Evolutionary conservation across 2,329 filamentous ascomycete species (phyloP).

Genomic region (Elsinoe necatrix): DNA sequence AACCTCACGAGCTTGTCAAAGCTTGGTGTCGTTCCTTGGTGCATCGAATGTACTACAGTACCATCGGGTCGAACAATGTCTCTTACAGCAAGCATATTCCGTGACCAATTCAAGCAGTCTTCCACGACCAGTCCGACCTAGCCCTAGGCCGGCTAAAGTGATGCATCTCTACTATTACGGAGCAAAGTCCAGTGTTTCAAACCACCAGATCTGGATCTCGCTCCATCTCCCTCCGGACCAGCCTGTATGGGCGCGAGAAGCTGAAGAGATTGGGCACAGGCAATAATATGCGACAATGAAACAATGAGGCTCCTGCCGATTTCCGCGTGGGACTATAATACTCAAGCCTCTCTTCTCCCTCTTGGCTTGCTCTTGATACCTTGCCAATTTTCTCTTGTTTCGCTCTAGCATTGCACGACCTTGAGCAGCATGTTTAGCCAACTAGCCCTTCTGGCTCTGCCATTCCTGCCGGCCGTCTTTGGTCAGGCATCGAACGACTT

Average conservation of each 20-base stretch:
- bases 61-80: neutral
- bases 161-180: neutral
- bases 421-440: conserved; percentile 36
- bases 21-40: neutral
- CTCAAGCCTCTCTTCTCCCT: neutral
- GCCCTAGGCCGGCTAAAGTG: neutral
- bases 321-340: neutral
- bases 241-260: neutral
- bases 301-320: neutral
- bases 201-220: conserved; percentile 5
- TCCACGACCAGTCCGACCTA: neutral
- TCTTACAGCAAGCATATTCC: neutral
- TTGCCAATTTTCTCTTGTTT: neutral
- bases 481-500: conserved; percentile 50
- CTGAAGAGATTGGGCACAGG: neutral
- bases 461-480: conserved; percentile 40
- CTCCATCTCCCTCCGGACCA: neutral
- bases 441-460: conserved; percentile 39
- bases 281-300: neutral
- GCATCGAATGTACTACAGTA: neutral
- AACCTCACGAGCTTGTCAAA: conserved; percentile 1
- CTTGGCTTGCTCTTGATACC: neutral
- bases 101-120: neutral
- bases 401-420: neutral
- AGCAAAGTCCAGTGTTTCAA: neutral